Evolutionary conservation across 1,284 basidiomycete genomes (phyloP).

Genomic region (Laetiporus sulphureus): DNA sequence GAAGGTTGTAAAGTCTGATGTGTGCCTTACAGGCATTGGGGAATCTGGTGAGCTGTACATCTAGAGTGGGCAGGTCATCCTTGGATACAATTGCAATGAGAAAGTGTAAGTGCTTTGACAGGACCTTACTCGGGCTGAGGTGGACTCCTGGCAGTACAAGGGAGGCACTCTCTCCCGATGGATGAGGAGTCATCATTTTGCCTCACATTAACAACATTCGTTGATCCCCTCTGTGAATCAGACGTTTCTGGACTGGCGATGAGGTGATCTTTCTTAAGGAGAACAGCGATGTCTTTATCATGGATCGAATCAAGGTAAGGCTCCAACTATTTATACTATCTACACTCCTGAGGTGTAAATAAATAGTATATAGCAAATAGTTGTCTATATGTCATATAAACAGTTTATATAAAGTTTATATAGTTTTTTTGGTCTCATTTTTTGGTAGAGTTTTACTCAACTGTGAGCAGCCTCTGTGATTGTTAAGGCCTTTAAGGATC

Average conservation of each 20-base stretch:
- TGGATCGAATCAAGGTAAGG: constrained; percentile 61
- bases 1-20: constrained; percentile 55
- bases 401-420: too few relatives aligned
- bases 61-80: constrained; percentile 50
- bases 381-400: too few relatives aligned
- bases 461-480: too few relatives aligned
- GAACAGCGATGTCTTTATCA: constrained; percentile 54
- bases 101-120: constrained; percentile 41
- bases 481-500: too few relatives aligned
- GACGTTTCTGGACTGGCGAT: constrained; percentile 69
- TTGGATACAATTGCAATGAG: constrained; percentile 48
- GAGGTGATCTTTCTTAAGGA: constrained; percentile 51
- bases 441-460: too few relatives aligned
- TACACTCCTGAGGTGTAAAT: too few relatives aligned
- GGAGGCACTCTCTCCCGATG: too few relatives aligned
- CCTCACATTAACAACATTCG: constrained; percentile 27
- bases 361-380: too few relatives aligned
- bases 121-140: neutral
- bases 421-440: too few relatives aligned
- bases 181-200: too few relatives aligned
- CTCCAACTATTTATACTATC: too few relatives aligned
- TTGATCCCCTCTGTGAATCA: constrained; percentile 2
- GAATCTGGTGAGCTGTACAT: constrained; percentile 65
- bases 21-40: constrained; percentile 49
- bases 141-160: constrained; percentile 34